Base-by-base conservation (phyloP, 2,329 filamentous ascomycete species). In the Scedosporium boydii region DNA sequence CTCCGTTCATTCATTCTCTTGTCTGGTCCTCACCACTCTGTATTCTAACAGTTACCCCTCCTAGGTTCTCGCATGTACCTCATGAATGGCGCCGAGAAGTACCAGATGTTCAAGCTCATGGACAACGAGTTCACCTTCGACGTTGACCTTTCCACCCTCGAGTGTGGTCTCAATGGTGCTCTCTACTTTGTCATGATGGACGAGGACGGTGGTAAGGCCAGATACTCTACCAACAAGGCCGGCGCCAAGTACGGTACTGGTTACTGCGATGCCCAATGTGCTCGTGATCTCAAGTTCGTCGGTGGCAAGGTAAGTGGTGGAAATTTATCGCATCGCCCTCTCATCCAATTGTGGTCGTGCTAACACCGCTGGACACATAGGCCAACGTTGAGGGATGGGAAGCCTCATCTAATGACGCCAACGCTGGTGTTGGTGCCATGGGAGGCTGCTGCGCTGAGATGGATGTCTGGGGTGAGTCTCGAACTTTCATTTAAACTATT, bases 61-160 rank as follows among this genome's bases (percentile, higher is more conserved):
- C 5, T 23, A 58, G 74, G 74, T 26, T 75, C 82, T 12, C 79
- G 86, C 63, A 71, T 86, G 51, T 88, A 86, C 69, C 76, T 88
- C 62, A 78, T 88, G 74, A 77, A 79, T 64, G 74, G 77, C 60
- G 77, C 80, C 51, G 75, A 74, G 64, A 79, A 78, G 63, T 88
- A 88, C 70, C 73, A 87, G 73, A 79, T 81, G 68, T 83, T 88
- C 73, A 78, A 83, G 63, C 76, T 87, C 60, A 75, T 82, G 64
- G 82, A 82, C 73, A 78, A 84, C 68, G 86, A 89, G 71, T 82
- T 89, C 69, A 82, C 82, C 38, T 87, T 88, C 63, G 85, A 87
- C 63, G 84, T 88, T 16, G 86, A 89, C 68, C 78, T 87, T 38
- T 87, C 84, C 29, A 80, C 80, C 63, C 76, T 88, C 26, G 80